Evolutionary conservation across 495 filamentous ascomycete genomes (phyloP).

Genomic region (Aspergillus indologenus): DNA sequence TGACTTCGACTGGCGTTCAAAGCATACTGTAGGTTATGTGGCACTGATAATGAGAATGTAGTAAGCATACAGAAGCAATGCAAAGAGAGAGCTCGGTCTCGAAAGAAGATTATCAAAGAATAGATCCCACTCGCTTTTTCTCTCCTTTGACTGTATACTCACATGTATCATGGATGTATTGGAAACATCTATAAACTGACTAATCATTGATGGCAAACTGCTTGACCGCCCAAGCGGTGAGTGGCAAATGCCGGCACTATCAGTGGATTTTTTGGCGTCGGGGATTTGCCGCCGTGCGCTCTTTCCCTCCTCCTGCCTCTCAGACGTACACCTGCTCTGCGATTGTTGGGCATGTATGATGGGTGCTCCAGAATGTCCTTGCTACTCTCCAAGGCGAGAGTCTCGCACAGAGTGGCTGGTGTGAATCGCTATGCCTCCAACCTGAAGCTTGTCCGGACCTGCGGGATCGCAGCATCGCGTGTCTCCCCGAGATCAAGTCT

Average conservation of each 20-base stretch:
- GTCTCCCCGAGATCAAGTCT: constrained; percentile 5
- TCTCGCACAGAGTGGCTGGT: constrained; percentile 19
- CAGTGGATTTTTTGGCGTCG: background rate
- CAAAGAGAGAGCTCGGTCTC: too few species aligned
- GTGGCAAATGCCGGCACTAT: background rate
- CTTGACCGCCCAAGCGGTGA: constrained; percentile 1
- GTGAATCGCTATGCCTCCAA: constrained; percentile 8
- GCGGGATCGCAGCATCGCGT: constrained; percentile 7
- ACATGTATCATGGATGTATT: too few species aligned
- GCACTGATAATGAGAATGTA: too few species aligned
- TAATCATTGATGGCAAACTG: background rate
- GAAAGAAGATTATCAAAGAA: too few species aligned
- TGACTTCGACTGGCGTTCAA: too few species aligned
- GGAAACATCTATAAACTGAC: too few species aligned
- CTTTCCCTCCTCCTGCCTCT: background rate
- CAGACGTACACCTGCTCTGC: background rate
- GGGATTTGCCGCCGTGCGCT: background rate
- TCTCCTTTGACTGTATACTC: too few species aligned
- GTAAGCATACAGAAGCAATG: too few species aligned
- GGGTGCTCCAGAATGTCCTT: constrained; percentile 24
- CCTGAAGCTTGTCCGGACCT: background rate
- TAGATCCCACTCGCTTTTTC: too few species aligned
- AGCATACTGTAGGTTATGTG: too few species aligned
- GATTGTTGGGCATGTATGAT: constrained; percentile 12
- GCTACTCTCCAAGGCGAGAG: constrained; percentile 26